Percentiles rank a stretch among this genome's conserved stretches.
phyloP scores from a whole-genome alignment of 202 grass and related monocot genomes.

The Eragrostis tef region DNA sequence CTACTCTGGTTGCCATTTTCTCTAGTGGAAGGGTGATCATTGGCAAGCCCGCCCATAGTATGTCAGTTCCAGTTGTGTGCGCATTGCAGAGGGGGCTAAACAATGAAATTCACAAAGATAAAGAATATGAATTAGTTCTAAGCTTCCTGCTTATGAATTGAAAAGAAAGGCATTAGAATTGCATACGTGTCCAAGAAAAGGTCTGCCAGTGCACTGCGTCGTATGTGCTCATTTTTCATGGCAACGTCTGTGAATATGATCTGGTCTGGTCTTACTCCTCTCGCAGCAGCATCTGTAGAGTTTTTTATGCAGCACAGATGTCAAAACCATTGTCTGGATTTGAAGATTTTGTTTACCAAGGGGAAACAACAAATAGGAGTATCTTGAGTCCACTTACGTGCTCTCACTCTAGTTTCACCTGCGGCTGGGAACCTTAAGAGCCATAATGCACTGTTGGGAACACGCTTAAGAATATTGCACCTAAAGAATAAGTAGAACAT shows the following conservation, averaged over 20 bases:
- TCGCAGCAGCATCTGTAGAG: conserved; percentile 76
- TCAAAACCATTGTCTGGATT: background rate
- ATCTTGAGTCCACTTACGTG: conserved; percentile 62
- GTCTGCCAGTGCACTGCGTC: conserved; percentile 83
- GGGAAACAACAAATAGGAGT: background rate
- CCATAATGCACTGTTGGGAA: conserved; percentile 91
- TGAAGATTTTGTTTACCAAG: background rate
- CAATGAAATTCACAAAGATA: conserved; percentile 25
- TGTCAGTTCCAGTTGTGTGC: conserved; percentile 94
- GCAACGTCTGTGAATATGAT: conserved; percentile 99
- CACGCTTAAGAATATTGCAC: conserved; percentile 93
- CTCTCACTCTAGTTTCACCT: conserved; percentile 83
- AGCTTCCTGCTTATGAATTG: background rate
- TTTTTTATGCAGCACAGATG: background rate
- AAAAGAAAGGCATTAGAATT: conserved; percentile 19
- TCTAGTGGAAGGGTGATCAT: conserved; percentile 93
- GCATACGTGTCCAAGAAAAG: conserved; percentile 95
- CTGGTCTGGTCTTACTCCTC: conserved; percentile 77
- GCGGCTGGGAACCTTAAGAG: conserved; percentile 90
- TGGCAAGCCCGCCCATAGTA: conserved; percentile 94
- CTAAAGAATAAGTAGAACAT: conserved; percentile 43
- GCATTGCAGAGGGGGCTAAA: conserved; percentile 93
- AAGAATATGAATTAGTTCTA: conserved; percentile 12
- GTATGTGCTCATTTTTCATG: conserved; percentile 93
- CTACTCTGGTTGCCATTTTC: conserved; percentile 99